Evolutionary conservation across 176 grass and related monocot species (phyloP).

Genomic region (Oryza brachyantha): DNA sequence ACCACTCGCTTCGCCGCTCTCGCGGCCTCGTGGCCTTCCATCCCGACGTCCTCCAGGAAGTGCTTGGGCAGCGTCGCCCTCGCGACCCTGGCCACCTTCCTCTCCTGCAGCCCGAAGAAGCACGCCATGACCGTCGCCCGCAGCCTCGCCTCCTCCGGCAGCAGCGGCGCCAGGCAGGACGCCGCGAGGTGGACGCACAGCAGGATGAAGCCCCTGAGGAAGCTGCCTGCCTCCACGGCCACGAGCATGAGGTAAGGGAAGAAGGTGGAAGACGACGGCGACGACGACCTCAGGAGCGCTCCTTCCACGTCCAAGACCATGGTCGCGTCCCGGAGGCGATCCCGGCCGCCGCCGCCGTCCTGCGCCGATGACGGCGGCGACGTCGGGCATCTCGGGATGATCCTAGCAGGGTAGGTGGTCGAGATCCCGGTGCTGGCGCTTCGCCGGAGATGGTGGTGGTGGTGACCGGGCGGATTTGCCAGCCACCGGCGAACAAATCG

Average conservation of each 20-base stretch:
- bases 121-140: slow-evolving; percentile 59
- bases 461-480: slow-evolving; percentile 9
- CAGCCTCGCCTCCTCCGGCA: slow-evolving; percentile 30
- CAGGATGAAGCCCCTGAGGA: slow-evolving; percentile 67
- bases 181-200: slow-evolving; percentile 56
- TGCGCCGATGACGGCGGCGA: background rate
- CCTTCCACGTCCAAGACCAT: slow-evolving; percentile 76
- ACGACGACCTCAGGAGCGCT: slow-evolving; percentile 57
- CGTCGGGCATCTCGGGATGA: slow-evolving; percentile 23
- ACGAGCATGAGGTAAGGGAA: slow-evolving; percentile 89
- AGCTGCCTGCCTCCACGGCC: slow-evolving; percentile 72
- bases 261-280: slow-evolving; percentile 60
- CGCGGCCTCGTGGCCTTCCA: slow-evolving; percentile 55
- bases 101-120: slow-evolving; percentile 58
- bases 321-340: slow-evolving; percentile 33
- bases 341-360: no score
- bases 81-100: slow-evolving; percentile 47
- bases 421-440: slow-evolving; percentile 12
- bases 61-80: slow-evolving; percentile 62
- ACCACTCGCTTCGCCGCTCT: slow-evolving; percentile 30
- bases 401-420: slow-evolving; percentile 2
- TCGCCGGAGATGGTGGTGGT: slow-evolving; percentile 14
- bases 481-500: slow-evolving; percentile 34
- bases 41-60: slow-evolving; percentile 69
- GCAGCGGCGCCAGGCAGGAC: slow-evolving; percentile 28